These are phyloP conservation scores for Wickerhamia fluorescens DNA, from an alignment of 805 yeast genomes.

Conservation along the genomic window DNA sequence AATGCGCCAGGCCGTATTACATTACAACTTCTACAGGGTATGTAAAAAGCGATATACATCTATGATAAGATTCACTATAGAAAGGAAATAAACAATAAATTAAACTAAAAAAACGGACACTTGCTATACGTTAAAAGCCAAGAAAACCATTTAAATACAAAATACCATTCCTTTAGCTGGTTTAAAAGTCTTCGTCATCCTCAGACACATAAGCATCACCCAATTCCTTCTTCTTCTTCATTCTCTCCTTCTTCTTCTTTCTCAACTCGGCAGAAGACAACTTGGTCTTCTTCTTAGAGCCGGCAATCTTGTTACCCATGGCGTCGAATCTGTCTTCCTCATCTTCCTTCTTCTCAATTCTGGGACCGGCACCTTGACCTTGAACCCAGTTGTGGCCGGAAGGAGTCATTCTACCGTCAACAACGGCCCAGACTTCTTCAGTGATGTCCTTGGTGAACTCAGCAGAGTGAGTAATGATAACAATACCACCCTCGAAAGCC, in stretches of 20 bases:
- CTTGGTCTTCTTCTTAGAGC: slow-evolving; percentile 94
- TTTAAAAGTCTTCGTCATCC: slow-evolving; percentile 64
- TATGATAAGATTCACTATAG: too few relatives aligned
- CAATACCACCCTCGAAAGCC: slow-evolving; percentile 99
- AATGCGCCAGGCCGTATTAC: too few relatives aligned
- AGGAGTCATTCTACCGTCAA: slow-evolving; percentile 98
- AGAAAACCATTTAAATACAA: too few relatives aligned
- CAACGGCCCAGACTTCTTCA: slow-evolving; percentile 99
- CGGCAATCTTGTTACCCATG: slow-evolving; percentile 99
- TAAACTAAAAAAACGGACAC: too few relatives aligned
- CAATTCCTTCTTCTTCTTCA: slow-evolving; percentile 99
- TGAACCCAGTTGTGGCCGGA: slow-evolving; percentile 99
- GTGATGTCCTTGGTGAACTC: slow-evolving; percentile 99
- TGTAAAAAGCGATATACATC: too few relatives aligned
- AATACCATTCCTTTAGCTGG: too few relatives aligned
- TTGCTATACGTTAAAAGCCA: too few relatives aligned
- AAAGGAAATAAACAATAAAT: too few relatives aligned
- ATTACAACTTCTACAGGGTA: too few relatives aligned
- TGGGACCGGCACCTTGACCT: slow-evolving; percentile 99
- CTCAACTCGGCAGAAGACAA: slow-evolving; percentile 98
- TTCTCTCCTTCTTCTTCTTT: slow-evolving; percentile 99
- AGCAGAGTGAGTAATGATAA: slow-evolving; percentile 99
- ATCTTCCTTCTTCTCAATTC: slow-evolving; percentile 94
- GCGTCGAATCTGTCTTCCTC: slow-evolving; percentile 99
- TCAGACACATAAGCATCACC: slow-evolving; percentile 97